Conservation (phyloP, 371 early-diverging fungal species). For the Synchytrium microbalum region DNA sequence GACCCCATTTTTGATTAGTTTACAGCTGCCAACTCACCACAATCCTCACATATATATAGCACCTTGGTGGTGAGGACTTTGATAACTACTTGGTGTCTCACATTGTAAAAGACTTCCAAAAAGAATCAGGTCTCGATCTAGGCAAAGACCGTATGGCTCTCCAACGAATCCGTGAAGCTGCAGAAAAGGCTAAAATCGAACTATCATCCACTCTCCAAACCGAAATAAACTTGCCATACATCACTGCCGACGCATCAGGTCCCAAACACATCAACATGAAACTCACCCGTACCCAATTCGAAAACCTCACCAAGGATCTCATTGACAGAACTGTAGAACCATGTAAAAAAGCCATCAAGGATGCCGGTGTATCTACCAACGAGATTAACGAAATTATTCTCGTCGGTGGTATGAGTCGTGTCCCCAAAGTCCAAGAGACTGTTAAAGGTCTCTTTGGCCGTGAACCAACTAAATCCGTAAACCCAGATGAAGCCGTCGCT, state of each 20-base stretch:
- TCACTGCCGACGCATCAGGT: slow-evolving; percentile 84
- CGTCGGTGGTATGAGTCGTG: slow-evolving; percentile 99
- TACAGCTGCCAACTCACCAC: not conserved
- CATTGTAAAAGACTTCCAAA: slow-evolving; percentile 81
- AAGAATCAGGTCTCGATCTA: slow-evolving; percentile 69
- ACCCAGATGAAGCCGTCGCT: slow-evolving; percentile 99
- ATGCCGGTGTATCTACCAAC: slow-evolving; percentile 74
- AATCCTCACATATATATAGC: slow-evolving; percentile 24
- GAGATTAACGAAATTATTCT: slow-evolving; percentile 95
- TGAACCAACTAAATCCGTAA: slow-evolving; percentile 89
- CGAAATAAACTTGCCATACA: slow-evolving; percentile 93
- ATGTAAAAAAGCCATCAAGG: slow-evolving; percentile 94
- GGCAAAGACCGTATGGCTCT: slow-evolving; percentile 81
- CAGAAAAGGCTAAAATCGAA: slow-evolving; percentile 98
- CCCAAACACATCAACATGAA: slow-evolving; percentile 95
- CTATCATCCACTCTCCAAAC: slow-evolving; percentile 87
- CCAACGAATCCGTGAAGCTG: slow-evolving; percentile 92
- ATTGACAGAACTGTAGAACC: slow-evolving; percentile 88
- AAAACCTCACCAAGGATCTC: slow-evolving; percentile 71
- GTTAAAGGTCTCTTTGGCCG: slow-evolving; percentile 86
- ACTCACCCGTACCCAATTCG: slow-evolving; percentile 86
- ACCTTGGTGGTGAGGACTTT: slow-evolving; percentile 99
- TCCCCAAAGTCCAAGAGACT: slow-evolving; percentile 93
- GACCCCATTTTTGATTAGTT: not conserved
- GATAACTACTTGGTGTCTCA: slow-evolving; percentile 81